phyloP scores from a whole-genome alignment of 1,139 yeast species.

The Tardiomyces depauwii region DNA sequence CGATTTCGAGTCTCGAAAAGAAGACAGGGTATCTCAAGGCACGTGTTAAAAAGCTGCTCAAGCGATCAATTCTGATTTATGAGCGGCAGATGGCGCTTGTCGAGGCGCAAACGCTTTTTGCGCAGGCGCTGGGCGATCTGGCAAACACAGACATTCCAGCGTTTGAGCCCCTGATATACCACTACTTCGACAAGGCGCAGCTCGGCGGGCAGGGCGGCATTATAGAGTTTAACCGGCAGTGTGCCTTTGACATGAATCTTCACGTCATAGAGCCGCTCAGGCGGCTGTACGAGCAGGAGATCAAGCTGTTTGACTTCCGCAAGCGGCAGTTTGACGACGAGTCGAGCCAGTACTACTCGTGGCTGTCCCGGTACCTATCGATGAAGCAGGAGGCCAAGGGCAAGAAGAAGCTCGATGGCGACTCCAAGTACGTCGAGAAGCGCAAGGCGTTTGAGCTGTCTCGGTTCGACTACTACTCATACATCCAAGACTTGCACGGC shows the following conservation, averaged over 20 bases:
- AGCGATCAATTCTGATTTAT: slow-evolving; percentile 25
- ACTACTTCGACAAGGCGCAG: slow-evolving; percentile 15
- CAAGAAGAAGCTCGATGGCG: slow-evolving; percentile 33
- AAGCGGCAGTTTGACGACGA: slow-evolving; percentile 59
- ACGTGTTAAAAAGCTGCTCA: slow-evolving; percentile 31
- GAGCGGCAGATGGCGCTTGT: slow-evolving; percentile 27
- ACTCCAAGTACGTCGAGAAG: slow-evolving; percentile 49
- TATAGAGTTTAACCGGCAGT: slow-evolving; percentile 11
- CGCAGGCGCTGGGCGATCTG: slow-evolving; percentile 21
- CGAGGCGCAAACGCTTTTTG: slow-evolving; percentile 26
- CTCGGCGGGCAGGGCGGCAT: slow-evolving; percentile 5
- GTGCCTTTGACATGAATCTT: slow-evolving; percentile 8
- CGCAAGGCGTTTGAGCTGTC: slow-evolving; percentile 54
- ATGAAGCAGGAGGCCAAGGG: slow-evolving; percentile 42
- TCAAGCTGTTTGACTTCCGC: slow-evolving; percentile 30
- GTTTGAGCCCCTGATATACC: slow-evolving; percentile 22
- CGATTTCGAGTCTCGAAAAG: slow-evolving; percentile 43
- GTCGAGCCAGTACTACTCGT: slow-evolving; percentile 61
- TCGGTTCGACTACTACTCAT: slow-evolving; percentile 61
- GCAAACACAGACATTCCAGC: slow-evolving; percentile 24
- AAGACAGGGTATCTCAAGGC: slow-evolving; percentile 39
- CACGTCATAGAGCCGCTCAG: slow-evolving; percentile 31
- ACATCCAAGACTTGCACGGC: slow-evolving; percentile 48
- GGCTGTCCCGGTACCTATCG: slow-evolving; percentile 59
- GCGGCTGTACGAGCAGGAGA: slow-evolving; percentile 29